phyloP scores from a whole-genome alignment of 1,139 yeast species.

The Zygosaccharomyces sapae region DNA sequence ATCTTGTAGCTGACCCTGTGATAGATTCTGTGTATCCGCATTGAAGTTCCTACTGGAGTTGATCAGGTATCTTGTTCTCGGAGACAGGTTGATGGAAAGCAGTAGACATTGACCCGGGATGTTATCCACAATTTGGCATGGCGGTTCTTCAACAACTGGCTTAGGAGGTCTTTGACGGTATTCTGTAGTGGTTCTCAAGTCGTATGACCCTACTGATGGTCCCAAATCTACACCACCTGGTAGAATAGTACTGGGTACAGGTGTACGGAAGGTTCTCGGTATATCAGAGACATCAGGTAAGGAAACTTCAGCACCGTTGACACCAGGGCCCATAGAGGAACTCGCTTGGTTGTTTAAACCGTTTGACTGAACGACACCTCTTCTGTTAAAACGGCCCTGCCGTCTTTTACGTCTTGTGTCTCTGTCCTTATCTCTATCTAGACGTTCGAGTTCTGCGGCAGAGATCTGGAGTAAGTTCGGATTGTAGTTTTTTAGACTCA shows the following conservation, averaged over 20 bases:
- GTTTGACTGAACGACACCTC: conserved; percentile 54
- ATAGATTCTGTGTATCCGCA: not conserved
- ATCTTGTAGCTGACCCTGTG: not conserved
- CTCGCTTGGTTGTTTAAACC: conserved; percentile 5
- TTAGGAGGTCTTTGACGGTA: conserved; percentile 23
- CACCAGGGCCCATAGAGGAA: conserved; percentile 7
- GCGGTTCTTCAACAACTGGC: conserved; percentile 24
- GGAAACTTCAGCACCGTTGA: conserved; percentile 24
- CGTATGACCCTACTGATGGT: conserved; percentile 53
- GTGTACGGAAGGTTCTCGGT: conserved; percentile 85
- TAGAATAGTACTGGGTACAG: conserved; percentile 69
- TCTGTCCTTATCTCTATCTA: conserved; percentile 87
- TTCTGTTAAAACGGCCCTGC: conserved; percentile 64
- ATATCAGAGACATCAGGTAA: conserved; percentile 77
- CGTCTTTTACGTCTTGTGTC: conserved; percentile 88
- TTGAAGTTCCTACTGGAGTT: not conserved
- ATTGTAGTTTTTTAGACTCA: conserved; percentile 43
- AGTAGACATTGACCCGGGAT: conserved; percentile 32
- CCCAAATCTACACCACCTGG: conserved; percentile 87
- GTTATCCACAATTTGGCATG: conserved; percentile 33
- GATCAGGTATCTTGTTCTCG: conserved; percentile 12
- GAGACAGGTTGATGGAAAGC: conserved; percentile 25
- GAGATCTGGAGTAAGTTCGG: conserved; percentile 74
- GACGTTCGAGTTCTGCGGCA: conserved; percentile 70
- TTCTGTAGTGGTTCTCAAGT: conserved; percentile 32